Evolutionary conservation across 2,329 filamentous ascomycete genomes (phyloP), one percentile per base, ranked within the genome.

Genomic region (Blastomyces percursus): DNA sequence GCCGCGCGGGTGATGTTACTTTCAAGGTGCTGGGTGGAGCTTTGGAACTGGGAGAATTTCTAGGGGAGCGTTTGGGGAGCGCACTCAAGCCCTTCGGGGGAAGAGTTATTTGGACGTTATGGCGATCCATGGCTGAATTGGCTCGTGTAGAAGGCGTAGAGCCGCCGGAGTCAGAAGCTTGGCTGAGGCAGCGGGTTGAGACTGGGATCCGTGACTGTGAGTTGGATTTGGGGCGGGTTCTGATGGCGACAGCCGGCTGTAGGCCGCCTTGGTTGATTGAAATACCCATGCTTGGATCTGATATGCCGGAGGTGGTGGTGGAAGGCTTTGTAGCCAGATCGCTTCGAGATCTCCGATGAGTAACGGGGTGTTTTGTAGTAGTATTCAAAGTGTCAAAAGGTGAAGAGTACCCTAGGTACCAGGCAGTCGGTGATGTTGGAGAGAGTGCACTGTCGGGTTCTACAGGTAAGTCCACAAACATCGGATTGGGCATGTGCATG

Each of bases 341-440:
- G 74, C 87, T 90, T 65, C 70, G 72, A n/a, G 71, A 71, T 64
- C 77, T 72, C 63, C 75, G 74, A 69, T 78, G 76, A 12, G 61
- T 52, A 21, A 67, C 48, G 27, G 55, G 35, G 32, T 46, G 64
- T 61, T 65, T 63, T 63, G 63, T 67, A 3, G 66, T 67, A 57
- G 66, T 67, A 57, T 73, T 73, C 24, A 76, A 71, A 27, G 72
- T 74, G 63, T 80, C 78, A 24, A 80, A 68, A 50, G 75, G 75
- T 38, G 76, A 74, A 16, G 75, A 75, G 21, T 75, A 73, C 50
- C 77, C 79, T 35, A 77, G 79, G 73, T 88, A 87, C 84, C 85
- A 88, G 63, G 85, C 84, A 51, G 84, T 86, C 12, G 87, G 86
- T 3, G 87, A 90, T 16, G 82, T 75, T 16, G 85, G 83, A 65